These are phyloP conservation scores for Colletotrichum aenigma DNA, from an alignment of 2,329 filamentous ascomycete species.

Conservation along the genomic window DNA sequence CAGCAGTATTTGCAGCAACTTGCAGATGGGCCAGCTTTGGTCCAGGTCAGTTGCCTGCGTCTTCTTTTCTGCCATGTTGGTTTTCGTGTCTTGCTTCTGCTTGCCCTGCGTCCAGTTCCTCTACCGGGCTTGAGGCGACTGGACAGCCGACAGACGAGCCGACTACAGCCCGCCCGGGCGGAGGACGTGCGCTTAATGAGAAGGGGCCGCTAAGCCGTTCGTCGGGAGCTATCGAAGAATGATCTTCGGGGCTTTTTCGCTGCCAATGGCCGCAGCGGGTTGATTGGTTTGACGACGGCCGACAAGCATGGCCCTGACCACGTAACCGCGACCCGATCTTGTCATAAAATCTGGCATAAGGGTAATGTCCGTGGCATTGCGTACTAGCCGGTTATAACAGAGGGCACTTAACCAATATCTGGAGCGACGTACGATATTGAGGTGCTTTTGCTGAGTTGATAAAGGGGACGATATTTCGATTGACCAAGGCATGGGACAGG, in stretches of 20 bases:
- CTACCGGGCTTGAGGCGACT: neutral
- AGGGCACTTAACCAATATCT: neutral
- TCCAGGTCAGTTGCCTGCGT: neutral
- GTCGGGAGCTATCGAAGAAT: slow-evolving; percentile 17
- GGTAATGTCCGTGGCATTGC: slow-evolving; percentile 9
- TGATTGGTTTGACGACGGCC: neutral
- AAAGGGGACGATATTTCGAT: neutral
- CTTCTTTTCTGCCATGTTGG: neutral
- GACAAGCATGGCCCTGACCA: slow-evolving; percentile 22
- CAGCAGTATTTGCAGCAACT: neutral
- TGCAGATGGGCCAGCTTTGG: slow-evolving; percentile 1
- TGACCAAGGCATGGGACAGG: neutral
- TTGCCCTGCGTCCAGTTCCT: neutral
- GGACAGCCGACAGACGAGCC: slow-evolving; percentile 9
- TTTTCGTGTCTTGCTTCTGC: neutral
- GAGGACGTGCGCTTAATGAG: slow-evolving; percentile 9
- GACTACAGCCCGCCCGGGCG: slow-evolving; percentile 1
- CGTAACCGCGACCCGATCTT: slow-evolving; percentile 11
- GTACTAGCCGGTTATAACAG: neutral
- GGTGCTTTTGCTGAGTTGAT: neutral
- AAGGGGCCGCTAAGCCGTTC: slow-evolving; percentile 11
- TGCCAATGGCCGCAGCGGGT: slow-evolving; percentile 3
- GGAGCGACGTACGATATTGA: neutral
- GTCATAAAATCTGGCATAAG: slow-evolving; percentile 15
- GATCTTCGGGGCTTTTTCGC: slow-evolving; percentile 18